A percentile compares a stretch with the other conserved stretches of the same genome.
phyloP scores from a whole-genome alignment of 1,139 yeast species.

The Kurtzmaniella natalensis region DNA sequence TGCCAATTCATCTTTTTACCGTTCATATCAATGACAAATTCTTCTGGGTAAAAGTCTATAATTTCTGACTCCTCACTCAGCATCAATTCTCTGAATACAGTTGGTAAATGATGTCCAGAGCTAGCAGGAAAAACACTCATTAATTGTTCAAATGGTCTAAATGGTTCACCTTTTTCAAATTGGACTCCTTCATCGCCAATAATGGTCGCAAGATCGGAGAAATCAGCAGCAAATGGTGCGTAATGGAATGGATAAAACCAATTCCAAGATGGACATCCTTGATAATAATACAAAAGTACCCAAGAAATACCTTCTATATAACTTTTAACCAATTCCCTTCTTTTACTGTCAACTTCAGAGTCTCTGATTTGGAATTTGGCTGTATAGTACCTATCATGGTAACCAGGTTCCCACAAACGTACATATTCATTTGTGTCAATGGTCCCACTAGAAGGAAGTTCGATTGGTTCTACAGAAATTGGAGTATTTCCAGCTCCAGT shows the following conservation, averaged over 20 bases:
- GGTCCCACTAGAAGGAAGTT: constrained; percentile 3
- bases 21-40: constrained; percentile 89
- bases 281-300: constrained; percentile 90
- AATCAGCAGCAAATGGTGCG: constrained; percentile 95
- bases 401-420: constrained; percentile 83
- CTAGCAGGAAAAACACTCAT: constrained; percentile 98
- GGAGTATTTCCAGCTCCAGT: constrained; percentile 44
- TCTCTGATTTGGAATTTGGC: constrained; percentile 64
- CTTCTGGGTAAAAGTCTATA: constrained; percentile 86
- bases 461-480: not conserved
- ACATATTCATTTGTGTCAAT: constrained; percentile 23
- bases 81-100: constrained; percentile 80
- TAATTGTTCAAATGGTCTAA: constrained; percentile 90
- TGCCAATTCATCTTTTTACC: constrained; percentile 96
- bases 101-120: constrained; percentile 87
- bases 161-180: constrained; percentile 75
- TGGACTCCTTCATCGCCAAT: constrained; percentile 52
- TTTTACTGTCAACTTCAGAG: constrained; percentile 52
- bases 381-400: constrained; percentile 73
- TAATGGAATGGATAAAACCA: constrained; percentile 98
- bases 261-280: constrained; percentile 98
- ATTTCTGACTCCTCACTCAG: constrained; percentile 75
- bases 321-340: constrained; percentile 59
- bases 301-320: constrained; percentile 95
- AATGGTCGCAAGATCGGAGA: constrained; percentile 46